A percentile compares a stretch with the other conserved stretches of the same genome.
These are phyloP conservation scores for Cladobotryum protrusum DNA, from an alignment of 2,329 filamentous ascomycete genomes.

Conservation along the genomic window DNA sequence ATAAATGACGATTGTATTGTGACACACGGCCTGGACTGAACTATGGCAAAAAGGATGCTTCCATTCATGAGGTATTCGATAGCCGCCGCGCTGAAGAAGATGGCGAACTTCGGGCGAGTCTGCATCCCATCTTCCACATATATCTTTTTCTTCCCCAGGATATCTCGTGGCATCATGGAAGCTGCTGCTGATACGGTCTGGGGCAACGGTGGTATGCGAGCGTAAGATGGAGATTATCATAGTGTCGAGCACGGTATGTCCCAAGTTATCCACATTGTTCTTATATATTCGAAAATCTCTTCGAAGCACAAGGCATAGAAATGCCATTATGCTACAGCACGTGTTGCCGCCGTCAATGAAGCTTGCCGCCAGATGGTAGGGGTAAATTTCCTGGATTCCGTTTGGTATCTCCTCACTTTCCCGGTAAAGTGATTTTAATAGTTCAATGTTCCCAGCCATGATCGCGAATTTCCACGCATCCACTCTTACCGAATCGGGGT, in stretches of 20 bases:
- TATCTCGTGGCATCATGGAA: background rate
- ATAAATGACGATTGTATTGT: background rate
- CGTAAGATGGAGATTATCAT: background rate
- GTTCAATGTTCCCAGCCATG: background rate
- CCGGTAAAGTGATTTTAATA: background rate
- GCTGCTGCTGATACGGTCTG: background rate
- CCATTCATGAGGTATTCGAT: background rate
- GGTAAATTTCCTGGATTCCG: background rate
- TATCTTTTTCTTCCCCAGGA: slow-evolving; percentile 1
- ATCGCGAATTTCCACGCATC: background rate
- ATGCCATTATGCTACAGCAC: background rate
- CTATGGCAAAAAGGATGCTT: slow-evolving; percentile 1
- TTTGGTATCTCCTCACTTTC: background rate
- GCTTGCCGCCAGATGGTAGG: background rate
- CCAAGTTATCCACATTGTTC: background rate
- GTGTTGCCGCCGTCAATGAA: background rate
- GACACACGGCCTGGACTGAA: slow-evolving; percentile 1
- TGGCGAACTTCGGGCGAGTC: background rate
- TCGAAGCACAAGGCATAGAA: background rate
- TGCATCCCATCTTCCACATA: background rate
- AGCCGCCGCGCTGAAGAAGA: background rate
- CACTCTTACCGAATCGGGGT: background rate
- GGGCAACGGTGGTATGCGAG: background rate
- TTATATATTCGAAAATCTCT: background rate
- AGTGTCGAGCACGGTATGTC: background rate